Evolutionary conservation across 345 rosid species (phyloP), one percentile per base, ranked within the genome.

Genomic region (Angophora floribunda): DNA sequence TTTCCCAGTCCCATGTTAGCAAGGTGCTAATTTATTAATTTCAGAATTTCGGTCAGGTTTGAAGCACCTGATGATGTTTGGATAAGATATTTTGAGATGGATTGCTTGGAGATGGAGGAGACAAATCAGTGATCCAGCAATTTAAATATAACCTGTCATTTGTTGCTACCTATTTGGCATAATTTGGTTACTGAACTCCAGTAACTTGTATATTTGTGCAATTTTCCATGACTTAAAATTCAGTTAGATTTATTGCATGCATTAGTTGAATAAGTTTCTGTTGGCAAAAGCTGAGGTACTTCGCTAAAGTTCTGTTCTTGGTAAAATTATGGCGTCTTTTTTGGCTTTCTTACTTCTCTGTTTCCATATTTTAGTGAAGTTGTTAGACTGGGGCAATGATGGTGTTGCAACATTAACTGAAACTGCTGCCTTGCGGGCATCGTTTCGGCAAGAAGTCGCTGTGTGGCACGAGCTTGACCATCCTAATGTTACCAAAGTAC

Each of bases 381-480:
- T 97, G 85, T 93, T 97, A 91, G 95, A 97, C 89, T 97, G 98
- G 99, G 99, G 98, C 47, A 97, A 96, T 90, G 96, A 96, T 92
- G 96, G 96, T 65, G 84, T 91, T 11, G 93, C 93, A 59, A 92
- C 96, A 49, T 36, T 90, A 51, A 94, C 95, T 87, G 99, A 95
- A 94, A 96, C 96, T 87, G 94, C 97, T 87, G 95, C 98, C 86
- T 86, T 94, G 86, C 94, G 98, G 86, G 93, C 95, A 90, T 95
- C 98, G 49, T 98, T 98, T 88, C 93, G 75, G 89, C 96, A 97
- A 92, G 99, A 97, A 90, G 99, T 98, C 87, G 96, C 97, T 70
- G 99, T 98, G 89, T 98, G 99, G 99, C 95, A 98, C 87, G 97
- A 97, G 93, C 98, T 98, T 61, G 88, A 93, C 91, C 98, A 98